phyloP scores from a whole-genome alignment of 176 grass and related monocot species.

The Avena eriantha region DNA sequence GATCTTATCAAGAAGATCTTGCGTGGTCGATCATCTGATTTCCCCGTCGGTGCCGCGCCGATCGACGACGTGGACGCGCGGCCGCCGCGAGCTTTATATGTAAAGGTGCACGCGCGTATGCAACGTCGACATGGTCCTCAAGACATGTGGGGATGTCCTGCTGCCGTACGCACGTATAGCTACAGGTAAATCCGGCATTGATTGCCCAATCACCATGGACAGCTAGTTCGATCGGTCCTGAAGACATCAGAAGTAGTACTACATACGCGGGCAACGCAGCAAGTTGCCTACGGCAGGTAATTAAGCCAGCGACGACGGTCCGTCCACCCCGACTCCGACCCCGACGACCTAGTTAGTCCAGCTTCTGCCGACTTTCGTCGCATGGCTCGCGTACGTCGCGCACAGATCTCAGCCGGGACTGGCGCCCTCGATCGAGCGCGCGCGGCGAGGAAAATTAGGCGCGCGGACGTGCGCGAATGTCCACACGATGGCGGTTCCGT shows the following conservation, averaged over 20 bases:
- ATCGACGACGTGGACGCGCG: background rate
- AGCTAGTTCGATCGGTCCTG: background rate
- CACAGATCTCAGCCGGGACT: constrained; percentile 34
- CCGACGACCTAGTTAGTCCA: background rate
- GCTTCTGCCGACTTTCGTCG: background rate
- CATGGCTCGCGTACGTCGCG: background rate
- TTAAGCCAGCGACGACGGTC: background rate
- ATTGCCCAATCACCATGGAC: background rate
- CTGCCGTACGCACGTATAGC: background rate
- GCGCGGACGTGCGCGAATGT: background rate
- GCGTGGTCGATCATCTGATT: background rate
- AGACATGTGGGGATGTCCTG: background rate
- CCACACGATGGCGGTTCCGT: background rate
- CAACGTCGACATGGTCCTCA: background rate
- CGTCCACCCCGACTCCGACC: background rate
- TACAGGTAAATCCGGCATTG: background rate
- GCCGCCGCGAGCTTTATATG: background rate
- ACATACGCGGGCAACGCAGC: background rate
- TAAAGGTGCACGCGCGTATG: background rate
- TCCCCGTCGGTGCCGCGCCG: background rate
- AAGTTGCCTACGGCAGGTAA: background rate
- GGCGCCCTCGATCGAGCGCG: background rate
- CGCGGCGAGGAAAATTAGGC: background rate
- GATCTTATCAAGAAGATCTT: background rate
- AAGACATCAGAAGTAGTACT: no score